A percentile compares a stretch with the other conserved stretches of the same genome.
These are phyloP conservation scores for Saururus chinensis DNA, from an alignment of 164 flowering plant species.

Conservation along the genomic window DNA sequence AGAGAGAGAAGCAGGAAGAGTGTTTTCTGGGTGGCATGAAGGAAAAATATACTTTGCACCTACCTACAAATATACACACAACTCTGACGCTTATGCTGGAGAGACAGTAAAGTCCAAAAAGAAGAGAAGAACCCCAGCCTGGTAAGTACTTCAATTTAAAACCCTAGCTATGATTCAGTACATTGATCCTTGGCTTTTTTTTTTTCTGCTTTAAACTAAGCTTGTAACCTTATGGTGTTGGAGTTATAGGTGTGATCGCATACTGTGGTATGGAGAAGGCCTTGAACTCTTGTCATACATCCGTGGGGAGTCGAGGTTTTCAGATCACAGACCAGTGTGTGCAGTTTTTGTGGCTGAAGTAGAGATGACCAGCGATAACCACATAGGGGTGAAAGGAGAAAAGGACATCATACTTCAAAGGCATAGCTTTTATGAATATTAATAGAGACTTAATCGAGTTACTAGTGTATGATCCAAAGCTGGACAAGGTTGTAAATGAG, in stretches of 20 bases:
- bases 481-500: too few species aligned
- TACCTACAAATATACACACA: constrained; percentile 77
- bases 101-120: constrained; percentile 81
- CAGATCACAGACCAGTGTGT: constrained; percentile 94
- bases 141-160: constrained; percentile 19
- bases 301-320: constrained; percentile 91
- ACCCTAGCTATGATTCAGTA: background rate
- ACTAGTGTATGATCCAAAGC: too few species aligned
- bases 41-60: constrained; percentile 81
- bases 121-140: constrained; percentile 88
- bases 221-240: background rate
- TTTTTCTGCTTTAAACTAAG: background rate
- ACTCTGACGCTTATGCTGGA: constrained; percentile 87
- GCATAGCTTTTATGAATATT: constrained; percentile 21
- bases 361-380: constrained; percentile 8
- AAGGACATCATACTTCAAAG: constrained; percentile 17
- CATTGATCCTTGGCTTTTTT: background rate
- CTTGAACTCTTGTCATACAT: constrained; percentile 66
- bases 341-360: constrained; percentile 38
- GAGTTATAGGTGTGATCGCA: constrained; percentile 83
- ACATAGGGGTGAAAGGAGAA: constrained; percentile 3
- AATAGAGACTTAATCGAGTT: too few species aligned
- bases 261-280: constrained; percentile 77
- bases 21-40: constrained; percentile 66
- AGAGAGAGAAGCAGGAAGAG: constrained; percentile 82